Percentiles rank a stretch among this genome's conserved stretches.
Conservation (phyloP, 495 filamentous ascomycete species). For the Penicillium malachiteum region DNA sequence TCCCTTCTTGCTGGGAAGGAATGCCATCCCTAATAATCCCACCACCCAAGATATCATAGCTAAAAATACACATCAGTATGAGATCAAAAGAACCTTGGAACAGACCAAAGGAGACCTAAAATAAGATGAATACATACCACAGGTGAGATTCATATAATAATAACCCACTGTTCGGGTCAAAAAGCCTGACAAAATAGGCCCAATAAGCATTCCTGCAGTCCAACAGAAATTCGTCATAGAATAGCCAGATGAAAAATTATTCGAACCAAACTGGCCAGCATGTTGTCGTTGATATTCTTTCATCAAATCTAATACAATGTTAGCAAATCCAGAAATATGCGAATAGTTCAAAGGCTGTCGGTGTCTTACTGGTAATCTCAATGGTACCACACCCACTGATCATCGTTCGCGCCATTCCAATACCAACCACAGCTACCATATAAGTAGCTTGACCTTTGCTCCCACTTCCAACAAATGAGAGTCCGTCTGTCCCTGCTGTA, state of each 20-base stretch:
- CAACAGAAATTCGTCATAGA: constrained; percentile 3
- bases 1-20: too few species aligned
- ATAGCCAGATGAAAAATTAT: neutral
- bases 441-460: neutral
- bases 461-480: constrained; percentile 1
- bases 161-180: constrained; percentile 1
- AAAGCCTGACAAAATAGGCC: constrained; percentile 1
- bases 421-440: neutral
- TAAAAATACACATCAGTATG: neutral
- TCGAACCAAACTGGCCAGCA: constrained; percentile 3
- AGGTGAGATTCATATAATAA: constrained; percentile 6
- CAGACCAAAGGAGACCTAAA: neutral
- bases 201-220: constrained; percentile 4
- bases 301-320: neutral
- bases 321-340: neutral
- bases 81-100: neutral
- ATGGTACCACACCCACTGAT: neutral
- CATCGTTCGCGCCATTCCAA: neutral
- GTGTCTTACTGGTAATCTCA: constrained; percentile 4
- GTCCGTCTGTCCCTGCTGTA: constrained; percentile 7
- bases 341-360: neutral
- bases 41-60: neutral
- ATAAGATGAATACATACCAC: constrained; percentile 2
- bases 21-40: neutral
- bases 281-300: neutral